These are phyloP conservation scores for Chalciporus sp. DNA, from an alignment of 1,284 basidiomycete species.

Conservation along the genomic window DNA sequence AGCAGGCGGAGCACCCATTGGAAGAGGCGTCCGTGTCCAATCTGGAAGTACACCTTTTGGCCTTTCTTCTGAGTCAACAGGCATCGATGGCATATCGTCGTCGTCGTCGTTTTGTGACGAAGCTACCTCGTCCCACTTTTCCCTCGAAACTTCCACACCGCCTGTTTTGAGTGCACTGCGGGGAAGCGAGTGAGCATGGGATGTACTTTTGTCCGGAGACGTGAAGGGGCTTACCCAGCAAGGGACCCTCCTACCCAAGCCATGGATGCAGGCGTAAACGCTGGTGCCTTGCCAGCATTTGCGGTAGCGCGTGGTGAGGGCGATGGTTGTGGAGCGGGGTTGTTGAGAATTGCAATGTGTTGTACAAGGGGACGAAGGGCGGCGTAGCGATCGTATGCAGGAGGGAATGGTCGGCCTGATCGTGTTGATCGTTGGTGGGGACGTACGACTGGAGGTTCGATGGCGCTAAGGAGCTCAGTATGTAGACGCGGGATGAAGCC, in stretches of 20 bases:
- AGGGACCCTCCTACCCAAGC: conserved; percentile 94
- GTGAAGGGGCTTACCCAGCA: conserved; percentile 68
- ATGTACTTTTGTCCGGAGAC: neutral
- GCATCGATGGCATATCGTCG: conserved; percentile 46
- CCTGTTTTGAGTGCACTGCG: conserved; percentile 78
- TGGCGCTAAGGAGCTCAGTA: conserved; percentile 65
- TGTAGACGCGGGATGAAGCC: conserved; percentile 89
- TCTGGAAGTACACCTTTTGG: conserved; percentile 64
- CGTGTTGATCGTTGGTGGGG: conserved; percentile 38
- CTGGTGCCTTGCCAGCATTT: conserved; percentile 81
- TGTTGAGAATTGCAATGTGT: conserved; percentile 82
- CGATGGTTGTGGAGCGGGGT: conserved; percentile 60
- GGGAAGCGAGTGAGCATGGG: conserved; percentile 1
- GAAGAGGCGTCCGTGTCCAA: conserved; percentile 72
- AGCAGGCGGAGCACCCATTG: conserved; percentile 61
- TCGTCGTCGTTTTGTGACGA: conserved; percentile 42
- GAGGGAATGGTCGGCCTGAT: conserved; percentile 44
- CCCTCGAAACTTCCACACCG: conserved; percentile 77
- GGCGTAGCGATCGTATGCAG: conserved; percentile 72
- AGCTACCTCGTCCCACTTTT: conserved; percentile 82
- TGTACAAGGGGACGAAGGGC: conserved; percentile 67
- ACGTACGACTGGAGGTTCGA: conserved; percentile 44
- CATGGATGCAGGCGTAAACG: conserved; percentile 78
- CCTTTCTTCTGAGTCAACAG: conserved; percentile 37
- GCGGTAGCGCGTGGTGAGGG: conserved; percentile 47